These are phyloP conservation scores for Triglochin maritima DNA, from an alignment of 106 monocot genomes.

Conservation along the genomic window DNA sequence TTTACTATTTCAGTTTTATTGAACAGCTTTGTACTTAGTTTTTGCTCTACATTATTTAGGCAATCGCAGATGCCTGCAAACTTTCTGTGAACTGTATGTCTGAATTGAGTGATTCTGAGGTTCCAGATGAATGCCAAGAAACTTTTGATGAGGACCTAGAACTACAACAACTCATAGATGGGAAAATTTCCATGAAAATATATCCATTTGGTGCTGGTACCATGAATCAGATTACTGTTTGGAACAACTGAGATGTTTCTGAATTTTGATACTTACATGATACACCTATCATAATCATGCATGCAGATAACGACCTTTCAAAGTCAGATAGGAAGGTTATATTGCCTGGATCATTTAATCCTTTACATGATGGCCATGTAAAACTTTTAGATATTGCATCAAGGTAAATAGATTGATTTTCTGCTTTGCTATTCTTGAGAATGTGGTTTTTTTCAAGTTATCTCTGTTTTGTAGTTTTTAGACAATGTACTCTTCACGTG, in stretches of 20 bases:
- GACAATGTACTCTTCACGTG: no score
- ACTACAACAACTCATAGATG: constrained; percentile 85
- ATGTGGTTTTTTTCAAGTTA: background rate
- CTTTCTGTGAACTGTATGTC: constrained; percentile 31
- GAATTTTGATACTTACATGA: background rate
- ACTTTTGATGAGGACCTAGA: constrained; percentile 71
- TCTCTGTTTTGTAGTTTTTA: background rate
- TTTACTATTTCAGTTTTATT: background rate
- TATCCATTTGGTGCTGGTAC: constrained; percentile 60
- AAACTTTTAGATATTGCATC: constrained; percentile 78
- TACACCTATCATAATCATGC: background rate
- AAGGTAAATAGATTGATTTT: constrained; percentile 27
- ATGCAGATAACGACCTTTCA: constrained; percentile 28
- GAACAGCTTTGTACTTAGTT: background rate
- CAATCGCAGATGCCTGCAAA: constrained; percentile 80
- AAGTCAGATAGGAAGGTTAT: constrained; percentile 71
- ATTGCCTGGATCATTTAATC: constrained; percentile 94
- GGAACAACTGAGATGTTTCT: background rate
- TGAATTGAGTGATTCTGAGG: constrained; percentile 56
- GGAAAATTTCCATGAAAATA: constrained; percentile 77
- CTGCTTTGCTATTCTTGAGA: no score
- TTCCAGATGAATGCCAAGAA: constrained; percentile 39
- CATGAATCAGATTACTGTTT: background rate
- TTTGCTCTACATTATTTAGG: constrained; percentile 23
- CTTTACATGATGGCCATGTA: constrained; percentile 86